Conservation (phyloP, 257 asterid genomes). For the Thymus quinquecostatus region DNA sequence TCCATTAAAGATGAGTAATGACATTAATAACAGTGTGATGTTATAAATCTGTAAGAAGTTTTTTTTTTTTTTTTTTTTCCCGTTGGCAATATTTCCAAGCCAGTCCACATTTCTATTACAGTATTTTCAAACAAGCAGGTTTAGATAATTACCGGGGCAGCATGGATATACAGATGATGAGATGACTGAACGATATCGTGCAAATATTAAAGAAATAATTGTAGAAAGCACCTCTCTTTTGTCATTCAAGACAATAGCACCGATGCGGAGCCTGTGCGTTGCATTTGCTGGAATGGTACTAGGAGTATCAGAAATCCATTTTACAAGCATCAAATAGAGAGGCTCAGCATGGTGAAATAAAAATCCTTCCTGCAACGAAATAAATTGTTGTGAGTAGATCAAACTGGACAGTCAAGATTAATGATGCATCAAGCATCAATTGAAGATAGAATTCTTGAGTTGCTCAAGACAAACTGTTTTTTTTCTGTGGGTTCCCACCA, state of each 20-base stretch:
- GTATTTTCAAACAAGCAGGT: background rate
- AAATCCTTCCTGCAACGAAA: conserved; percentile 71
- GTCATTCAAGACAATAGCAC: conserved; percentile 69
- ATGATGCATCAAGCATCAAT: conserved; percentile 15
- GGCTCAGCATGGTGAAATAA: conserved; percentile 84
- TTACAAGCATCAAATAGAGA: conserved; percentile 71
- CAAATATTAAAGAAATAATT: background rate
- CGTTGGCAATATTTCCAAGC: too few species aligned
- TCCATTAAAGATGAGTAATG: background rate
- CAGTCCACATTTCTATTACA: too few species aligned
- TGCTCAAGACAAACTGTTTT: background rate
- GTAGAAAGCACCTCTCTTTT: conserved; percentile 61
- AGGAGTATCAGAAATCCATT: conserved; percentile 62
- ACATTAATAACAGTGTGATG: conserved; percentile 6
- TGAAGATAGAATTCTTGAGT: conserved; percentile 10
- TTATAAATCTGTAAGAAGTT: conserved; percentile 1
- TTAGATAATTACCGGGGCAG: background rate
- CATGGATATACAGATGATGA: background rate
- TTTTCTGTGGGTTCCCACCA: background rate
- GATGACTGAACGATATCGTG: background rate
- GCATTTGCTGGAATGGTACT: conserved; percentile 74
- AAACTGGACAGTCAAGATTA: background rate
- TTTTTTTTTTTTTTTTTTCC: too few species aligned
- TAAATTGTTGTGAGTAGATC: conserved; percentile 16
- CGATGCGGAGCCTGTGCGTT: conserved; percentile 68